Evolutionary conservation across 2,329 filamentous ascomycete genomes (phyloP).

Genomic region (Cylindrodendrum hubeiense): DNA sequence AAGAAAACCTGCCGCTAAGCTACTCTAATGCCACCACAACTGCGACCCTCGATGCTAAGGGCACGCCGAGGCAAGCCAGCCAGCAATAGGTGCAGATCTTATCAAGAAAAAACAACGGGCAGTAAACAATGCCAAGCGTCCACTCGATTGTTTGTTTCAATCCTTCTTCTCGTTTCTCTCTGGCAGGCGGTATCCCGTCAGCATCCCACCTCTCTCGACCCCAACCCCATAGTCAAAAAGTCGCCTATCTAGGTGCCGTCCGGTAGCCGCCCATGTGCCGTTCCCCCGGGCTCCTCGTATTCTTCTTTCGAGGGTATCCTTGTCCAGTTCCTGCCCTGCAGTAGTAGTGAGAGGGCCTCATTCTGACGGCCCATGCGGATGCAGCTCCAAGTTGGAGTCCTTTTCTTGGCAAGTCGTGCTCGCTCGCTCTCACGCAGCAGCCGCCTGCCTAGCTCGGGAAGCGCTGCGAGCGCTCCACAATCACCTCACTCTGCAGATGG

Average conservation of each 20-base stretch:
- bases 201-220: neutral
- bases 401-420: neutral
- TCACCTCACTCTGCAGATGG: constrained; percentile 16
- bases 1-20: constrained; percentile 11
- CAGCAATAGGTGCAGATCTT: constrained; percentile 10
- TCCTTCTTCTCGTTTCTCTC: constrained; percentile 7
- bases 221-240: constrained; percentile 17
- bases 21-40: neutral
- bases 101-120: constrained; percentile 5
- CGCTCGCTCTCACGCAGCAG: constrained; percentile 13
- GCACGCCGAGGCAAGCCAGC: neutral
- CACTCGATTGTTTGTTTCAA: constrained; percentile 6
- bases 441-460: constrained; percentile 22
- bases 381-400: constrained; percentile 17
- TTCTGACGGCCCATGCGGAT: constrained; percentile 8
- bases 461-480: constrained; percentile 22
- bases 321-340: constrained; percentile 10
- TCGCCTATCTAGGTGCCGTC: constrained; percentile 21
- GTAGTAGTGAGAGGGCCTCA: constrained; percentile 19
- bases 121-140: constrained; percentile 3
- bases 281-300: constrained; percentile 27
- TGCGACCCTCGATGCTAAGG: neutral
- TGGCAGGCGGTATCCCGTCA: neutral
- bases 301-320: constrained; percentile 23
- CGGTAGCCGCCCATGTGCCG: constrained; percentile 19